Percentiles rank a stretch among this genome's conserved stretches.
phyloP scores from a whole-genome alignment of 148 eudicot genomes.

The Rhododendron griersonianum region DNA sequence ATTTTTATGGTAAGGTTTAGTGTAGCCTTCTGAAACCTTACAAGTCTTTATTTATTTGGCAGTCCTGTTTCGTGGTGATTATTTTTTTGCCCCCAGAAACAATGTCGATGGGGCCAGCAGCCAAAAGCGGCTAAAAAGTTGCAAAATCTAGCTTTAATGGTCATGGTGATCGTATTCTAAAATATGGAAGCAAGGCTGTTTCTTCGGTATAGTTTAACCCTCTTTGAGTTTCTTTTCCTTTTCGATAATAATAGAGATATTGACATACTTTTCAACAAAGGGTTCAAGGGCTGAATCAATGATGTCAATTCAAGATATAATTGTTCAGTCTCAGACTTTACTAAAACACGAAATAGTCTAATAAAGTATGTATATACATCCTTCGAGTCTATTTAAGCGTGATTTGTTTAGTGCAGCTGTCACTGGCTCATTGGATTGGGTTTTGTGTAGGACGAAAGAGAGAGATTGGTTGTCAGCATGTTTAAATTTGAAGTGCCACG shows the following conservation, averaged over 20 bases:
- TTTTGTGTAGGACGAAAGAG: constrained; percentile 78
- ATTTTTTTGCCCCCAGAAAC: constrained; percentile 36
- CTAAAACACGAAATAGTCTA: constrained; percentile 74
- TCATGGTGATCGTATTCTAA: constrained; percentile 51
- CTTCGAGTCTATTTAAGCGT: not conserved
- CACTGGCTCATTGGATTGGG: not conserved
- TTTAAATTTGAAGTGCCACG: constrained; percentile 94
- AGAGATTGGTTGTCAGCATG: constrained; percentile 81
- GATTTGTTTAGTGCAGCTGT: constrained; percentile 9
- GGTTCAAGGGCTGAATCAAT: constrained; percentile 72
- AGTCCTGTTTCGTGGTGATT: not conserved
- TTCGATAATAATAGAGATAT: not conserved
- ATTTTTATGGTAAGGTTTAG: constrained; percentile 47
- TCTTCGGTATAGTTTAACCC: constrained; percentile 50
- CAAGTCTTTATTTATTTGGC: not conserved
- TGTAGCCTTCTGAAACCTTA: not conserved
- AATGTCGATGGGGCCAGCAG: constrained; percentile 31
- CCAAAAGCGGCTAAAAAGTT: constrained; percentile 46
- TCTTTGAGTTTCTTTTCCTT: not conserved
- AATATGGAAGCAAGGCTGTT: constrained; percentile 59
- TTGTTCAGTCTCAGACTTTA: constrained; percentile 79
- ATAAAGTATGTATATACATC: constrained; percentile 48
- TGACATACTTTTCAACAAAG: constrained; percentile 28
- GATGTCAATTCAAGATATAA: constrained; percentile 79
- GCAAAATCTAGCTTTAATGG: constrained; percentile 52